A percentile compares a stretch with the other conserved stretches of the same genome.
These are phyloP conservation scores for Malus hybrid DNA, from an alignment of 331 rosid genomes.

Conservation along the genomic window DNA sequence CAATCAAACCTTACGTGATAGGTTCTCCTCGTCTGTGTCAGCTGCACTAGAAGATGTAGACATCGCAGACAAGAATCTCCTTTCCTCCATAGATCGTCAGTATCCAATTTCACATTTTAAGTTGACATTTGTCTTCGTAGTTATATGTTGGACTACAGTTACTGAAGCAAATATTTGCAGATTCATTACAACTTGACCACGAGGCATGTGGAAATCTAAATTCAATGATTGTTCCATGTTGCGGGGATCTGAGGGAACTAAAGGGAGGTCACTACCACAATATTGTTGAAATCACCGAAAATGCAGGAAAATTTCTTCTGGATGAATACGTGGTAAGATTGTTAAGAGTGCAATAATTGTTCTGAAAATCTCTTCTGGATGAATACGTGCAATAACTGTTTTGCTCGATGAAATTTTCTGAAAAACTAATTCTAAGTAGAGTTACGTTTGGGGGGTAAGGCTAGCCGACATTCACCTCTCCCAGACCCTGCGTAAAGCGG, in stretches of 20 bases:
- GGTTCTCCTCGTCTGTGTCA: slow-evolving; percentile 62
- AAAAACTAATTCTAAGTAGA: neutral
- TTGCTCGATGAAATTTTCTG: neutral
- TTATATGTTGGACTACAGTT: neutral
- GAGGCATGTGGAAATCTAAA: slow-evolving; percentile 88
- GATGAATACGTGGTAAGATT: slow-evolving; percentile 72
- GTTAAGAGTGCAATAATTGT: neutral
- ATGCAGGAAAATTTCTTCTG: slow-evolving; percentile 80
- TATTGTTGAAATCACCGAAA: slow-evolving; percentile 85
- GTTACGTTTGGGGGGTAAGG: too few relatives aligned
- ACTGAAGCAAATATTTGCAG: slow-evolving; percentile 44
- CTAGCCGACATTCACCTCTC: too few relatives aligned
- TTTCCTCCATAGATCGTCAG: slow-evolving; percentile 79
- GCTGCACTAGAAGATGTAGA: slow-evolving; percentile 81
- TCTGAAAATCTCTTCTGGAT: too few relatives aligned
- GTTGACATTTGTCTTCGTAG: neutral
- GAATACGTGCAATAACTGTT: neutral
- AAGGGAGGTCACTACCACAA: slow-evolving; percentile 92
- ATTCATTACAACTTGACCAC: slow-evolving; percentile 89
- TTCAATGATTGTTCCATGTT: slow-evolving; percentile 80
- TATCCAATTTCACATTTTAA: slow-evolving; percentile 20
- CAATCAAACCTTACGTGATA: slow-evolving; percentile 63
- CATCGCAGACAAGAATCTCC: slow-evolving; percentile 66
- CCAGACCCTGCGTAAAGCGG: too few relatives aligned
- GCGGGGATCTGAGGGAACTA: slow-evolving; percentile 80